phyloP scores from a whole-genome alignment of 2,329 filamentous ascomycete species.

The Penicillium sp. region DNA sequence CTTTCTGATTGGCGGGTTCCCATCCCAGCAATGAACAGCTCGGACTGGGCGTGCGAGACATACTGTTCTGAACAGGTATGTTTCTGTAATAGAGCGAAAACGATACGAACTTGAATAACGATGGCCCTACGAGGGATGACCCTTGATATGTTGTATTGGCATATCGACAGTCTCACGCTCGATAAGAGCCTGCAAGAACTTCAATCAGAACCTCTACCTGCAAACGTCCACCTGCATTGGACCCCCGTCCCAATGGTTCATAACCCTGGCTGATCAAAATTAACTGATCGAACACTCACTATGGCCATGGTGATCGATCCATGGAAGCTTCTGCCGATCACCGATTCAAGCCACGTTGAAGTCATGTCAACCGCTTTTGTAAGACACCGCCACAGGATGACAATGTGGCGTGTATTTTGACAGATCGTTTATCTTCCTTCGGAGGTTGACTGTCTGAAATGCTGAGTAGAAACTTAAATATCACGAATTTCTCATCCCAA shows the following conservation, averaged over 20 bases:
- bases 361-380: not conserved
- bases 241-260: not conserved
- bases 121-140: not conserved
- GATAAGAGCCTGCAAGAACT: not conserved
- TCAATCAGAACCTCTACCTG: not conserved
- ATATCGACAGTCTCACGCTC: not conserved
- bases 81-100: not conserved
- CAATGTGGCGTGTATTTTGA: not conserved
- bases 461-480: not conserved
- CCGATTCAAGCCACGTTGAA: not conserved
- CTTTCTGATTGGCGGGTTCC: constrained; percentile 24
- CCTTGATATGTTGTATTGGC: not conserved
- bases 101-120: not conserved
- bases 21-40: constrained; percentile 24
- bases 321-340: not conserved
- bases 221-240: not conserved
- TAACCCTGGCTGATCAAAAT: not conserved
- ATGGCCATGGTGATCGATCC: not conserved
- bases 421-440: not conserved
- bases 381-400: not conserved
- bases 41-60: not conserved
- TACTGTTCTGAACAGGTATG: constrained; percentile 13
- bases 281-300: not conserved
- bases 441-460: not conserved
- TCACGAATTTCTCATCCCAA: not conserved